Evolutionary conservation across 768 basidiomycete species (phyloP).

Genomic region (Sarcomyxa edulis): DNA sequence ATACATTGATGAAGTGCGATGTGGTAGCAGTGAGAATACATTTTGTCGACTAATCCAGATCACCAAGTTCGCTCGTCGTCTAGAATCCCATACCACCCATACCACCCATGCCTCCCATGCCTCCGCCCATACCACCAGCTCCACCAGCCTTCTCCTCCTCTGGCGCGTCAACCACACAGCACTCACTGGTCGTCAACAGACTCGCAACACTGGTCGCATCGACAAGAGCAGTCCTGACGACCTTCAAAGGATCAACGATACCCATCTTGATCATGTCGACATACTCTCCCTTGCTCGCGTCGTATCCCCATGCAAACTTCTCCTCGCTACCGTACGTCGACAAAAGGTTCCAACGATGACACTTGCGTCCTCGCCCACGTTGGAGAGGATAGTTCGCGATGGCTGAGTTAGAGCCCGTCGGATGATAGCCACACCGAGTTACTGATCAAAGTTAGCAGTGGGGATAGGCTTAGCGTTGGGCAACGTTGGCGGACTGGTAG

Average conservation of each 20-base stretch:
- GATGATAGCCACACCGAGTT: conserved; percentile 92
- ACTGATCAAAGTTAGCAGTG: conserved; percentile 93
- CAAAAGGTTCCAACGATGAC: conserved; percentile 91
- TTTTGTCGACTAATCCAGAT: no score
- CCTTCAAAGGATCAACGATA: conserved; percentile 95
- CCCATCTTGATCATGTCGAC: conserved; percentile 92
- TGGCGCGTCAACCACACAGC: conserved; percentile 86
- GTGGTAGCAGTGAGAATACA: no score
- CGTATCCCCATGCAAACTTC: conserved; percentile 85
- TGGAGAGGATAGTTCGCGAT: conserved; percentile 82
- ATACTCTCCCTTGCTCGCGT: conserved; percentile 88
- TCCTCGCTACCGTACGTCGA: conserved; percentile 63
- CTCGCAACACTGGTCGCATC: conserved; percentile 94
- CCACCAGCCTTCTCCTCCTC: conserved; percentile 63
- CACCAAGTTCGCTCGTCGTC: no score
- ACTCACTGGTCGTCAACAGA: conserved; percentile 89
- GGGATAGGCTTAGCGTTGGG: conserved; percentile 63
- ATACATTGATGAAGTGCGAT: no score
- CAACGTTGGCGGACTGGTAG: conserved; percentile 44
- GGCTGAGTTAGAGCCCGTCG: conserved; percentile 81
- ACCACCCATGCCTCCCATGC: conserved; percentile 34
- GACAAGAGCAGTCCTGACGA: conserved; percentile 87
- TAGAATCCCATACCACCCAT: no score
- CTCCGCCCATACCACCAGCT: conserved; percentile 47
- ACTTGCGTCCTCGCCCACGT: conserved; percentile 91